Evolutionary conservation across 192 early-diverging fungal genomes (phyloP).

Genomic region (Backusella morwellensis): DNA sequence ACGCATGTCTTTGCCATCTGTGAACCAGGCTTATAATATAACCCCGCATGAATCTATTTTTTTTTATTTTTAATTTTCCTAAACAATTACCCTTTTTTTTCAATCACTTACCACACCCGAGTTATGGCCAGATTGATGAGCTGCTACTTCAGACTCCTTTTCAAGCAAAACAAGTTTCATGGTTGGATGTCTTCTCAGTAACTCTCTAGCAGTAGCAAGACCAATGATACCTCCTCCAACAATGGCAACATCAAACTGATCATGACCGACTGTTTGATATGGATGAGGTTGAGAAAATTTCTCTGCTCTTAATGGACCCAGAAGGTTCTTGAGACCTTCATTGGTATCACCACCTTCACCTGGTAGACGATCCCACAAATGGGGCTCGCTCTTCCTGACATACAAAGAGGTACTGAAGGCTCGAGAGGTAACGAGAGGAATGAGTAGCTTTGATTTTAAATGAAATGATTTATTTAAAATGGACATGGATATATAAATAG

Average conservation of each 20-base stretch:
- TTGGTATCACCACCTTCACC: slow-evolving; percentile 20
- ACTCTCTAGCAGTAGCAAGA: slow-evolving; percentile 36
- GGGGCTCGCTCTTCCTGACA: neutral
- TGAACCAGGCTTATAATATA: slow-evolving; percentile 34
- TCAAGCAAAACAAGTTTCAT: slow-evolving; percentile 32
- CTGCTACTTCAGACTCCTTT: slow-evolving; percentile 34
- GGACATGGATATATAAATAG: neutral
- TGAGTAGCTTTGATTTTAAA: neutral
- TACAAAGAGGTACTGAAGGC: neutral
- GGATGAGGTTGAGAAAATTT: slow-evolving; percentile 15
- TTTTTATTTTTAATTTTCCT: neutral
- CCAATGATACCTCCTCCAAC: slow-evolving; percentile 39
- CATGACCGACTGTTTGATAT: slow-evolving; percentile 7
- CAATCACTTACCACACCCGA: slow-evolving; percentile 21
- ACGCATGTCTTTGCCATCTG: slow-evolving; percentile 41
- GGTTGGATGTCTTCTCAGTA: slow-evolving; percentile 20
- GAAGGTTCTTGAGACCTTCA: slow-evolving; percentile 21
- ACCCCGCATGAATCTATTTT: slow-evolving; percentile 30
- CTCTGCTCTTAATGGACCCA: slow-evolving; percentile 23
- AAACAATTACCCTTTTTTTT: neutral
- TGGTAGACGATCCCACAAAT: slow-evolving; percentile 22
- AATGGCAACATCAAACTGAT: slow-evolving; percentile 33
- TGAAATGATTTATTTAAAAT: slow-evolving; percentile 8
- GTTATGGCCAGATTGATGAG: slow-evolving; percentile 37
- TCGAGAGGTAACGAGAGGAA: neutral